phyloP scores from a whole-genome alignment of 179 eudicot genomes.

The Actinidia arguta region DNA sequence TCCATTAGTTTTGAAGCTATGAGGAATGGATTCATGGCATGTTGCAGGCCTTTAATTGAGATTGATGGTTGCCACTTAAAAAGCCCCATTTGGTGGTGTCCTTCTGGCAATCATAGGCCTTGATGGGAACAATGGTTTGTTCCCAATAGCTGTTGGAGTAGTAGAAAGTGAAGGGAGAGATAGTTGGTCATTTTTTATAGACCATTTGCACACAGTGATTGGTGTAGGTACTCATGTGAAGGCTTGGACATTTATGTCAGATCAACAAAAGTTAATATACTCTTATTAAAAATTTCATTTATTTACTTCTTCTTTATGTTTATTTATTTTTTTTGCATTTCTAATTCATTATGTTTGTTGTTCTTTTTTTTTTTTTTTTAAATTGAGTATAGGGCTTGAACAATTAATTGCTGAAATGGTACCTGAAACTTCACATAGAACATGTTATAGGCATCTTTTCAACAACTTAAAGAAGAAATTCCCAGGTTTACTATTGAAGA shows the following conservation, averaged over 20 bases:
- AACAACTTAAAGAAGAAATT: neutral
- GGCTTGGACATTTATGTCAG: neutral
- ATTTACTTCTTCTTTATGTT: too few species aligned
- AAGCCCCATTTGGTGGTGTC: neutral
- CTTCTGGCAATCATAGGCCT: neutral
- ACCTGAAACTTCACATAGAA: neutral
- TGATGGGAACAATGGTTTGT: slow-evolving; percentile 1
- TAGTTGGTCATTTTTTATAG: neutral
- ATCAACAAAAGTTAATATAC: neutral
- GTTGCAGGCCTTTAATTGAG: neutral
- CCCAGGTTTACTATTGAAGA: neutral
- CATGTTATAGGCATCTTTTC: neutral
- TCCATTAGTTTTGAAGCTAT: neutral
- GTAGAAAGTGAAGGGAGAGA: neutral
- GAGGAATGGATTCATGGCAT: neutral
- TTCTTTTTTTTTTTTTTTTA: neutral
- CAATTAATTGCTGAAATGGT: neutral
- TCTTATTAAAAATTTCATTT: too few species aligned
- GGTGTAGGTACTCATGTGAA: neutral
- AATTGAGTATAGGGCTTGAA: neutral
- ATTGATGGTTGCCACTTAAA: neutral
- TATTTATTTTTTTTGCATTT: neutral
- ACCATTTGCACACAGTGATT: neutral
- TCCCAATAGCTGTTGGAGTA: neutral
- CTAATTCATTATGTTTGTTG: neutral